Evolutionary conservation across 257 asterid genomes (phyloP).

Genomic region (Solanum boliviense): DNA sequence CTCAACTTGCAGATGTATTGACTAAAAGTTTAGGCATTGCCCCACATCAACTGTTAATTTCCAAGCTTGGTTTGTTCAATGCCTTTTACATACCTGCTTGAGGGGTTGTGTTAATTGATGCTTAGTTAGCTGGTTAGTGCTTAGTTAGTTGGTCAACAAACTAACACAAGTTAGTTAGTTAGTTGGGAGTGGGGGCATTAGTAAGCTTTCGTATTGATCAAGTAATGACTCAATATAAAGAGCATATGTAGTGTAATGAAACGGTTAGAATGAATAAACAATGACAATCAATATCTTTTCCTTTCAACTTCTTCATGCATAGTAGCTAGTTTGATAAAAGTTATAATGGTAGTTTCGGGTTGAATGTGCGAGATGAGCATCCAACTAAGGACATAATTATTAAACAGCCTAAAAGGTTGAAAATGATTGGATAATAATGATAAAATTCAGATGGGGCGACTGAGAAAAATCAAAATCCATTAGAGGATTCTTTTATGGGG

Average conservation of each 20-base stretch:
- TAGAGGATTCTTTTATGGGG: not conserved
- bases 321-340: not conserved
- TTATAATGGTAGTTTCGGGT: not conserved
- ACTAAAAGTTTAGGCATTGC: not conserved
- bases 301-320: not conserved
- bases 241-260: not conserved
- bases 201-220: not conserved
- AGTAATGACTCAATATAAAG: not conserved
- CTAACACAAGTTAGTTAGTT: too few species aligned
- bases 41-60: not conserved
- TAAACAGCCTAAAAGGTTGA: not conserved
- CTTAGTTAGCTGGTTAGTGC: not conserved
- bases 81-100: not conserved
- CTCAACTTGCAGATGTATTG: not conserved
- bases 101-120: not conserved
- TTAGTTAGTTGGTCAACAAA: too few species aligned
- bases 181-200: not conserved
- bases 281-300: not conserved
- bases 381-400: not conserved
- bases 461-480: not conserved
- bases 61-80: not conserved
- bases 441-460: not conserved
- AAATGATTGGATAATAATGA: not conserved
- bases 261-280: not conserved
- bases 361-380: not conserved